Conservation (phyloP, 192 early-diverging fungal genomes). For the Coemansia sp. region DNA sequence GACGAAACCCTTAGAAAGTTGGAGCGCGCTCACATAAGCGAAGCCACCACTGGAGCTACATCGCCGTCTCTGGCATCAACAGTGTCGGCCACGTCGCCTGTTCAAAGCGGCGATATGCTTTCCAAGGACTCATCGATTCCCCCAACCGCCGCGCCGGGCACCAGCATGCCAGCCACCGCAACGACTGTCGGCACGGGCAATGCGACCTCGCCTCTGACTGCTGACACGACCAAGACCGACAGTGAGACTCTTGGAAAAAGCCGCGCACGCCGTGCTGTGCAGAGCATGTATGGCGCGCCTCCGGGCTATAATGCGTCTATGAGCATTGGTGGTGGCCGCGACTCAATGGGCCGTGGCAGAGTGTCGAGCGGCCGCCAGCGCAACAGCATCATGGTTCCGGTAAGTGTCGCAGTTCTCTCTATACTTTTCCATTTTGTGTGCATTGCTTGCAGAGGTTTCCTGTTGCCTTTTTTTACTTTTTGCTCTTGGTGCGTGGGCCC, state of each 20-base stretch:
- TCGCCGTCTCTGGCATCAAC: slow-evolving; percentile 33
- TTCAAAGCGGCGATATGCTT: slow-evolving; percentile 14
- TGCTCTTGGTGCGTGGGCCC: background rate
- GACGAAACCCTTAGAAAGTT: slow-evolving; percentile 51
- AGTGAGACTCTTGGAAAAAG: slow-evolving; percentile 14
- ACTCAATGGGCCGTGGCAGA: slow-evolving; percentile 38
- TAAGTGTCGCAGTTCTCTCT: slow-evolving; percentile 19
- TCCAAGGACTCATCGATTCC: slow-evolving; percentile 11
- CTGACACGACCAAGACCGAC: slow-evolving; percentile 8
- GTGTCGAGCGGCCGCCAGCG: slow-evolving; percentile 52
- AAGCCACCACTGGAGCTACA: slow-evolving; percentile 18
- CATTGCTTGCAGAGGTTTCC: no score
- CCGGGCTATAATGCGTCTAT: slow-evolving; percentile 52
- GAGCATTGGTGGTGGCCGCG: slow-evolving; percentile 48
- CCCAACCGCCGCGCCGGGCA: background rate
- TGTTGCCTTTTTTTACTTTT: slow-evolving; percentile 3
- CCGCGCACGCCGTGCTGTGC: slow-evolving; percentile 42
- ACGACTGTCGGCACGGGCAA: slow-evolving; percentile 6
- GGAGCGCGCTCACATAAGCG: slow-evolving; percentile 43
- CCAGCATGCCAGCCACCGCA: slow-evolving; percentile 5
- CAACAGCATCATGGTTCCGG: slow-evolving; percentile 55
- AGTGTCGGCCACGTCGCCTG: slow-evolving; percentile 27
- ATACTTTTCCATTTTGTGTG: background rate
- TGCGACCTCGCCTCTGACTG: slow-evolving; percentile 3
- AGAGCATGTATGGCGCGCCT: slow-evolving; percentile 56